phyloP scores from a whole-genome alignment of 2,329 filamentous ascomycete genomes.

The Trichophyton simii region DNA sequence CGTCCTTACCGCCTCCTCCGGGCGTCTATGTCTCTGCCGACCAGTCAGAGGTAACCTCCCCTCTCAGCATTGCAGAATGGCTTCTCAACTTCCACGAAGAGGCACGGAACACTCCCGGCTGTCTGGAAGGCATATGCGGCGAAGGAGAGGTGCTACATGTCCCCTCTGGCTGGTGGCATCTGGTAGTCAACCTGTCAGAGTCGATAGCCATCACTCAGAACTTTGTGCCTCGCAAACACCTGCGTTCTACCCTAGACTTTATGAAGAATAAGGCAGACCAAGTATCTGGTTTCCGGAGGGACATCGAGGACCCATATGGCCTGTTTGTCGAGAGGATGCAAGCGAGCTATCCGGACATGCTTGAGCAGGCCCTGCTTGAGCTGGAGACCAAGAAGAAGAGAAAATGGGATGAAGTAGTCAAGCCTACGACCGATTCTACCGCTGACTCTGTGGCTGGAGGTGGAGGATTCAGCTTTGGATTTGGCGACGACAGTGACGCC shows the following conservation, averaged over 20 bases:
- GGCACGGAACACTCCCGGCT: conserved; percentile 62
- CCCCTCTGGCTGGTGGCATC: conserved; percentile 90
- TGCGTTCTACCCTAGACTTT: conserved; percentile 66
- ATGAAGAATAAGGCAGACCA: conserved; percentile 70
- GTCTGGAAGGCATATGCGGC: conserved; percentile 70
- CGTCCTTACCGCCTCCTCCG: conserved; percentile 54
- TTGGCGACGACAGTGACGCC: conserved; percentile 44
- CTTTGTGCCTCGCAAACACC: conserved; percentile 67
- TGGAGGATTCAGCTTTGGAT: conserved; percentile 51
- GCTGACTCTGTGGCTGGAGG: conserved; percentile 25
- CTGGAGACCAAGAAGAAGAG: conserved; percentile 58
- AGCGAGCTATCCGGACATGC: conserved; percentile 51
- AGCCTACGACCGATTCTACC: conserved; percentile 31
- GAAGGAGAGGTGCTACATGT: conserved; percentile 84
- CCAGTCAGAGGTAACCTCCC: conserved; percentile 83
- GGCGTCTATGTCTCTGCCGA: conserved; percentile 84
- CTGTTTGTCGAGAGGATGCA: conserved; percentile 60
- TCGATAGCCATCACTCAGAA: conserved; percentile 90
- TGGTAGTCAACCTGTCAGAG: conserved; percentile 77
- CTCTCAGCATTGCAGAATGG: conserved; percentile 94
- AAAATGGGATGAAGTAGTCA: conserved; percentile 73
- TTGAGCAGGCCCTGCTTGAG: conserved; percentile 52
- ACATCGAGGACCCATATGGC: conserved; percentile 58
- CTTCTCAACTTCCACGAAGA: conserved; percentile 77
- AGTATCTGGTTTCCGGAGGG: conserved; percentile 69